phyloP scores from a whole-genome alignment of 2,329 filamentous ascomycete species.

The Sclerotinia subarctica region DNA sequence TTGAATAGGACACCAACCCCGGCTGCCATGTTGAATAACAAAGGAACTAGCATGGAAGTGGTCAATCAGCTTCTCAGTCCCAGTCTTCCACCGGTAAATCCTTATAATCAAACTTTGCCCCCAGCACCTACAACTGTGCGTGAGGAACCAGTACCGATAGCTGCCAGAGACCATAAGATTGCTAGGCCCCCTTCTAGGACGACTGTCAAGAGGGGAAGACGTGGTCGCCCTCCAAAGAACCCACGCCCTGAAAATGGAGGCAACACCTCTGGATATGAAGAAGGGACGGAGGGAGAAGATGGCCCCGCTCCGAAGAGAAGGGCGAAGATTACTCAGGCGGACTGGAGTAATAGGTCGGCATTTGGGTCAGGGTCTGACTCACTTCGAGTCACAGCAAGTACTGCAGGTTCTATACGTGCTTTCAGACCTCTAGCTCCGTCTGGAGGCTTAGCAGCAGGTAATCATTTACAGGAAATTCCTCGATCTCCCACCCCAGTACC shows the following conservation, averaged over 20 bases:
- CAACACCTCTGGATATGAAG: conserved; percentile 72
- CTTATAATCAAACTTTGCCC: conserved; percentile 24
- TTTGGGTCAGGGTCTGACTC: conserved; percentile 76
- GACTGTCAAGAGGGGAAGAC: conserved; percentile 33
- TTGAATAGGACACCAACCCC: conserved; percentile 27
- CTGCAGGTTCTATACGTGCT: conserved; percentile 79
- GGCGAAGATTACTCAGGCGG: conserved; percentile 70
- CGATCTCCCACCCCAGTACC: conserved; percentile 76
- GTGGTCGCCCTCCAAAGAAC: conserved; percentile 26
- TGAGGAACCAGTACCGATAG: conserved; percentile 20
- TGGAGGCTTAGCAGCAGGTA: conserved; percentile 47
- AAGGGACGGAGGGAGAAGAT: conserved; percentile 48
- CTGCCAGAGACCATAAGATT: conserved; percentile 27
- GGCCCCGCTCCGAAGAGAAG: conserved; percentile 61
- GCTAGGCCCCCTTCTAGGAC: conserved; percentile 35
- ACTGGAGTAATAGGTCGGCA: conserved; percentile 66
- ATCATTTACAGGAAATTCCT: conserved; percentile 67
- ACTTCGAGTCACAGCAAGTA: conserved; percentile 85
- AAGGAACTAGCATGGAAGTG: conserved; percentile 38
- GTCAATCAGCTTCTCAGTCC: conserved; percentile 42
- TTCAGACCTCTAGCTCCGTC: conserved; percentile 67
- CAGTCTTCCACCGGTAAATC: conserved; percentile 28
- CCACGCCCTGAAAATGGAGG: conserved; percentile 44
- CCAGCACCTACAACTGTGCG: conserved; percentile 25
- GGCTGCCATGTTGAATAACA: conserved; percentile 17